phyloP scores from a whole-genome alignment of 805 yeast genomes.

The Candida khao-thaluensis region DNA sequence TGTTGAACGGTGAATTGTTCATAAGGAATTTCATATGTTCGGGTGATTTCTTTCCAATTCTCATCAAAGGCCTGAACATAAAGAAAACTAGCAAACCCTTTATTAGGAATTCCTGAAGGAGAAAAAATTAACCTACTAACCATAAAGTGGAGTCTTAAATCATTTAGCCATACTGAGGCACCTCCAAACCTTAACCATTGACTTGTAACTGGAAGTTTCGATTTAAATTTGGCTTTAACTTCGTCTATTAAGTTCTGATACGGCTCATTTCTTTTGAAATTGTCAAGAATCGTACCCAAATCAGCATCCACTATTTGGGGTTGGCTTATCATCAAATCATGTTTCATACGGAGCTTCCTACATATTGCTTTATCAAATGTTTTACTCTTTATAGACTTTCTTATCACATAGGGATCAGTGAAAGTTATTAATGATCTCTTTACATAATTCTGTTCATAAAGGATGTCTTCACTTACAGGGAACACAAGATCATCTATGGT shows the following conservation, averaged over 20 bases:
- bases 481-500: constrained; percentile 4
- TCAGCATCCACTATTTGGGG: constrained; percentile 20
- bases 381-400: constrained; percentile 7
- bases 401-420: constrained; percentile 19
- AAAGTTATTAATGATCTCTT: constrained; percentile 14
- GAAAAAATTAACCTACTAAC: constrained; percentile 28
- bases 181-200: constrained; percentile 36
- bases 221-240: constrained; percentile 18
- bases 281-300: constrained; percentile 13
- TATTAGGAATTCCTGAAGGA: constrained; percentile 23
- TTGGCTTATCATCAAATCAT: constrained; percentile 15
- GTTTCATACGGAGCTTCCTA: constrained; percentile 13
- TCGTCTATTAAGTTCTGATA: constrained; percentile 17
- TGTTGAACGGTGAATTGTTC: constrained; percentile 17
- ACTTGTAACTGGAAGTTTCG: constrained; percentile 21
- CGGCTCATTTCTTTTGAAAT: constrained; percentile 9
- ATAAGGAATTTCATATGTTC: constrained; percentile 21
- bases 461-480: constrained; percentile 13
- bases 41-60: constrained; percentile 22
- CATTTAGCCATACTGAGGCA: constrained; percentile 31
- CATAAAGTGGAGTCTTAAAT: constrained; percentile 32
- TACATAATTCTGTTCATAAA: constrained; percentile 8
- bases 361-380: constrained; percentile 18
- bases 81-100: constrained; percentile 27
- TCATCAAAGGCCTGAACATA: constrained; percentile 21